Percentiles rank a stretch among this genome's conserved stretches.
These are phyloP conservation scores for Acorus gramineus DNA, from an alignment of 106 monocot genomes.

Conservation along the genomic window DNA sequence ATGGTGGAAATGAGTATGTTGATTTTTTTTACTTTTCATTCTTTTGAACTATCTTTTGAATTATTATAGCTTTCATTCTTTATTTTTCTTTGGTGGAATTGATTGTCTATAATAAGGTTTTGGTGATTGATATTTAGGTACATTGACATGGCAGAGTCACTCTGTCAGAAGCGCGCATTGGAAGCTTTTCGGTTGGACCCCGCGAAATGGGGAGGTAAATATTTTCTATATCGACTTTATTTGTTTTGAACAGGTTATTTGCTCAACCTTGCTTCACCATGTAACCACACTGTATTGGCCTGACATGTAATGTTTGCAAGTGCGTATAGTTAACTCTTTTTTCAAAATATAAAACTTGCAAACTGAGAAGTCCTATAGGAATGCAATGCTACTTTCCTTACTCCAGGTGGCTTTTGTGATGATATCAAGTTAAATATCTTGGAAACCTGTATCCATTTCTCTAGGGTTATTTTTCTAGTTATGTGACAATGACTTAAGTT, in stretches of 20 bases:
- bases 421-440: too few relatives aligned
- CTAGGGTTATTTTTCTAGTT: too few relatives aligned
- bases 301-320: too few relatives aligned
- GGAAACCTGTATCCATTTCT: too few relatives aligned
- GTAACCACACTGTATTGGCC: not conserved
- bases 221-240: not conserved
- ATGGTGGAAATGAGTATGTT: constrained; percentile 97
- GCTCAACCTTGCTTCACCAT: not conserved
- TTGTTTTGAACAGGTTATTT: not conserved
- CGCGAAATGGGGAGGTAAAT: constrained; percentile 90
- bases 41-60: not conserved
- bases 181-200: constrained; percentile 87
- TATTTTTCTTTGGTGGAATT: not conserved
- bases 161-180: constrained; percentile 93
- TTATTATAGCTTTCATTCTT: not conserved
- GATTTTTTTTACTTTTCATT: not conserved
- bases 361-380: too few relatives aligned
- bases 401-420: too few relatives aligned
- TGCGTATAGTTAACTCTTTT: too few relatives aligned
- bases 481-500: too few relatives aligned
- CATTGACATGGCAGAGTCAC: constrained; percentile 93
- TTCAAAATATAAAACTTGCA: too few relatives aligned
- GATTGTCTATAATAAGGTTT: not conserved
- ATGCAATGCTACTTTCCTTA: too few relatives aligned
- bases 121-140: constrained; percentile 26